A percentile compares a stretch with the other conserved stretches of the same genome.
Conservation (phyloP, 257 asterid genomes). For the Jaltomata sinuosa region DNA sequence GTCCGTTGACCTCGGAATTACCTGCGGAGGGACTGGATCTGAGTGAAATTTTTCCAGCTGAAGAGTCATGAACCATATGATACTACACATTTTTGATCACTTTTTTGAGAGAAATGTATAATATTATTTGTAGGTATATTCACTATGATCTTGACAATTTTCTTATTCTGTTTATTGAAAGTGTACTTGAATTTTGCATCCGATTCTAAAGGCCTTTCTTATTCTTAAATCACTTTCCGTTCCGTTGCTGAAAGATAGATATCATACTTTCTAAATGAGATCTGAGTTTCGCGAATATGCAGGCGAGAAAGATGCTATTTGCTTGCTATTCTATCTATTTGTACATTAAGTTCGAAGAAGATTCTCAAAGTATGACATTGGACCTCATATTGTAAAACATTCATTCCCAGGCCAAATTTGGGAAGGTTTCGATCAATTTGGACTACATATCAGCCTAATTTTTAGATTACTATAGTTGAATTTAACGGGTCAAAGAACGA, state of each 20-base stretch:
- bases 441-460: background rate
- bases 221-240: background rate
- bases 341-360: background rate
- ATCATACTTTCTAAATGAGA: background rate
- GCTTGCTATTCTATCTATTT: background rate
- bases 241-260: background rate
- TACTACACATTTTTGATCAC: background rate
- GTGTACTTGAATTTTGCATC: background rate
- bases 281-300: background rate
- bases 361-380: background rate
- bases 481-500: too few species aligned
- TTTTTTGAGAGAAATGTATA: background rate
- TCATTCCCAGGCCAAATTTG: background rate
- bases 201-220: background rate
- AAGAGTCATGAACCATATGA: constrained; percentile 23
- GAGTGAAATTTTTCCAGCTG: constrained; percentile 61
- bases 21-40: constrained; percentile 81
- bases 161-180: background rate
- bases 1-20: constrained; percentile 68
- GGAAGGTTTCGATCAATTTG: background rate
- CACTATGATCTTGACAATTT: background rate
- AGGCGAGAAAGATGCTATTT: background rate
- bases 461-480: background rate
- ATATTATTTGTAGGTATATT: background rate
- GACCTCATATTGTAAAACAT: background rate